Conservation (phyloP, 139 green algal species). For the Chlamydomonas applanata region DNA sequence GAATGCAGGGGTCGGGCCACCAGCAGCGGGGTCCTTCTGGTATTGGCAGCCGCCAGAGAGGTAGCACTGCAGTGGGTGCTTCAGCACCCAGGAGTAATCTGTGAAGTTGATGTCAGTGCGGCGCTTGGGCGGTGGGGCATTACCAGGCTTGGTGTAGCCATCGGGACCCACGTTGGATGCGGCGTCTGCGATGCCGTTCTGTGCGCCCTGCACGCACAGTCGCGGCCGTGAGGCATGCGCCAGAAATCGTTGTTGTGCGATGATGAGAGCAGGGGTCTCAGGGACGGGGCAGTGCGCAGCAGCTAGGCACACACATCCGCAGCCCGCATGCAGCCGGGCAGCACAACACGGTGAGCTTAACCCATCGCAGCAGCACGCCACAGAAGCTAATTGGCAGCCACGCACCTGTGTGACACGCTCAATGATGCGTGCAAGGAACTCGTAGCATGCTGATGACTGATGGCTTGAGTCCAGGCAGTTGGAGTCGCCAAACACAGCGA, state of each 20-base stretch:
- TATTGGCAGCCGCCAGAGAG: not conserved
- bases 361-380: too few species aligned
- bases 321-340: too few species aligned
- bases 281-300: too few species aligned
- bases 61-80: constrained; percentile 39
- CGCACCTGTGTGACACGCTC: constrained; percentile 16
- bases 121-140: constrained; percentile 37
- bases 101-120: constrained; percentile 60
- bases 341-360: too few species aligned
- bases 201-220: not conserved
- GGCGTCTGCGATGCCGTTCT: not conserved
- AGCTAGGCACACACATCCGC: too few species aligned
- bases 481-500: constrained; percentile 83
- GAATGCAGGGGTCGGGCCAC: not conserved
- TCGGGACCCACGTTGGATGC: not conserved
- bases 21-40: not conserved
- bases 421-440: constrained; percentile 46
- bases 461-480: constrained; percentile 94
- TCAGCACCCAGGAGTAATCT: constrained; percentile 56
- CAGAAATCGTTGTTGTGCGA: too few species aligned
- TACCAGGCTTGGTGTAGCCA: constrained; percentile 17
- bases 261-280: too few species aligned
- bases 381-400: not conserved
- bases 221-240: too few species aligned
- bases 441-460: constrained; percentile 56